Base-by-base conservation (phyloP, 2,329 filamentous ascomycete species). In the Coniochaeta sp. region DNA sequence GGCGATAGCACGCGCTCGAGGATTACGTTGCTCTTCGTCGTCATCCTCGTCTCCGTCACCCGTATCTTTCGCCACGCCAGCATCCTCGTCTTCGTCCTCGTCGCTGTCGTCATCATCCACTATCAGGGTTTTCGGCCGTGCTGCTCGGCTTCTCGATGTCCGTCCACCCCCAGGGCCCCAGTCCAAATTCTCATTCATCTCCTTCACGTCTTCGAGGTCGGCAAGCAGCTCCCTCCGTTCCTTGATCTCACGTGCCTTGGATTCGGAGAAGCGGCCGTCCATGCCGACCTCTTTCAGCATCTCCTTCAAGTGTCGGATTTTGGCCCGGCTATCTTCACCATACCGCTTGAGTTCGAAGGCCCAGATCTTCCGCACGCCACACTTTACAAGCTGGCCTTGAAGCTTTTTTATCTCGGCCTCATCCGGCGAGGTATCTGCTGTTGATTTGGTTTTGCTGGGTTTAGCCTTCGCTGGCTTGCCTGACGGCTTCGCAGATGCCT, bases 321-420 rank as follows among this genome's bases (percentile, higher is more conserved):
- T 97, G 57, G 85, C 90, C 62, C 86, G 89, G 4, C 82, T 71
- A 26, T 93, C 89, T 60, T 87, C 83, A 1, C 81, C 82, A 67
- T 84, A 92, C 59, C 86, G 79, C 71, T 90, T 90, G 31, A 99
- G 81, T 73, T 97, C 91, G 64, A 89, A 86, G 57, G 83, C 84
- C 93, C 95, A 99, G 63, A 97, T 84, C 71, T 97, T 98, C 59
- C 91, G 89, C 60, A 97, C 85, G 33, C 93, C 93, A 69, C 93
- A 99, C 74, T 97, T 96, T 54, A 88, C 76, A 7, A 99, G 82
- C 73, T 93, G 91, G 9, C 86, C 84, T 75, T 98, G 93, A 3
- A 98, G 79, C 57, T 87, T 89, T 73, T 96, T 98, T 70, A 97
- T 89, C 71, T 96, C 90, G 3, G 84, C 86, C 62, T 91, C 85